Evolutionary conservation across 2,329 filamentous ascomycete species (phyloP).

Genomic region (Scortechinia acanthostroma): DNA sequence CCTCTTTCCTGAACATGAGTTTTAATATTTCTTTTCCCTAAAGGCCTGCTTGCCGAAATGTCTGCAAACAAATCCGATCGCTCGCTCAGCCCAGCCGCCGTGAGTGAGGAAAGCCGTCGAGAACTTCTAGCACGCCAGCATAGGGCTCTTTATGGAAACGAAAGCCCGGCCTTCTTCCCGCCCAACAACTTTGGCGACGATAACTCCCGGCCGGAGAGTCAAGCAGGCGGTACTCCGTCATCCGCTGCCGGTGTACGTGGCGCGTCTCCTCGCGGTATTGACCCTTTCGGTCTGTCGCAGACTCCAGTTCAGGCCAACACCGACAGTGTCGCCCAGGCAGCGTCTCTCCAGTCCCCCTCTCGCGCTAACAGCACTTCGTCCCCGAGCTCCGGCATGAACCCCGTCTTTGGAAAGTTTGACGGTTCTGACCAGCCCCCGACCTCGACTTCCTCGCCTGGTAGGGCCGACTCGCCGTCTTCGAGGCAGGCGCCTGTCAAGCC

Average conservation of each 20-base stretch:
- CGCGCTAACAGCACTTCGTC: slow-evolving; percentile 81
- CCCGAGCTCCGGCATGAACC: slow-evolving; percentile 49
- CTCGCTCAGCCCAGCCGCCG: slow-evolving; percentile 72
- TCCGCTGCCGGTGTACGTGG: slow-evolving; percentile 48
- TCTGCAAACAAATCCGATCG: slow-evolving; percentile 76
- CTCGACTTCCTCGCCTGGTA: slow-evolving; percentile 78
- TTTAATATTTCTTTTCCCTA: slow-evolving; percentile 28
- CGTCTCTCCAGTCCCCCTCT: slow-evolving; percentile 37
- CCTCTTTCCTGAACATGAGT: slow-evolving; percentile 14
- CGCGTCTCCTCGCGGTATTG: neutral
- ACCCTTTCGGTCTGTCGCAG: slow-evolving; percentile 19
- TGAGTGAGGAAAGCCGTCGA: slow-evolving; percentile 93
- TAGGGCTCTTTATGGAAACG: slow-evolving; percentile 83
- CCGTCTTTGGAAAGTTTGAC: slow-evolving; percentile 53
- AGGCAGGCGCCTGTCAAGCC: slow-evolving; percentile 55
- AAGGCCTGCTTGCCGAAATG: slow-evolving; percentile 62
- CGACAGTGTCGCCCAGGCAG: neutral
- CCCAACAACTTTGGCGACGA: slow-evolving; percentile 64
- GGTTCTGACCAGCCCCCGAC: slow-evolving; percentile 68
- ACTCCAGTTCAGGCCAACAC: slow-evolving; percentile 13
- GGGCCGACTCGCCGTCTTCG: slow-evolving; percentile 56
- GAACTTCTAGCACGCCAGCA: slow-evolving; percentile 94
- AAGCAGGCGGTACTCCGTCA: slow-evolving; percentile 52
- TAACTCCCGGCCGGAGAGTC: slow-evolving; percentile 56
- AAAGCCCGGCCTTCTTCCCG: slow-evolving; percentile 55